These are phyloP conservation scores for Pseudogymnoascus sp. DNA, from an alignment of 2,329 filamentous ascomycete genomes.

Conservation along the genomic window DNA sequence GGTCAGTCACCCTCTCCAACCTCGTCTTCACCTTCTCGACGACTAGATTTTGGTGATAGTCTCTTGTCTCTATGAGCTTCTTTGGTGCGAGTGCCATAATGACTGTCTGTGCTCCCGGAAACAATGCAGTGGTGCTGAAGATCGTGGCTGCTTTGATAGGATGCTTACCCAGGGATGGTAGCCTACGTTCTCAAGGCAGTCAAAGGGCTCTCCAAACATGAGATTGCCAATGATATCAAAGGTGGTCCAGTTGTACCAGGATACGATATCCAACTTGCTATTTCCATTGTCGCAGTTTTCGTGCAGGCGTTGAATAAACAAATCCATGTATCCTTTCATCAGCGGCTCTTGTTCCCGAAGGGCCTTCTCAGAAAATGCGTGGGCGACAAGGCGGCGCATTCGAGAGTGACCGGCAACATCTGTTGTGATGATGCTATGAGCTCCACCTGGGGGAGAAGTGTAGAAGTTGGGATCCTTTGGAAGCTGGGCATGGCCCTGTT, in stretches of 20 bases:
- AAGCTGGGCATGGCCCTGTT: neutral
- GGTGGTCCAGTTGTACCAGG: conserved; percentile 26
- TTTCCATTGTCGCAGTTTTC: neutral
- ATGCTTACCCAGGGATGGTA: conserved; percentile 25
- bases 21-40: conserved; percentile 9
- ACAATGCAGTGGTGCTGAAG: neutral
- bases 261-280: neutral
- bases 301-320: neutral
- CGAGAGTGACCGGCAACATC: conserved; percentile 14
- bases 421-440: neutral
- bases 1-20: neutral
- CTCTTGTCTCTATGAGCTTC: neutral
- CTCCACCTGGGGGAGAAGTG: neutral
- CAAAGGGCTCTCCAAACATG: conserved; percentile 27
- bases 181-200: conserved; percentile 24
- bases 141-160: conserved; percentile 16
- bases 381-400: conserved; percentile 18
- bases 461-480: neutral
- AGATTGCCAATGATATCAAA: conserved; percentile 33
- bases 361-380: conserved; percentile 18
- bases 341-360: conserved; percentile 19
- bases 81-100: neutral
- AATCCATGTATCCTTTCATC: conserved; percentile 11
- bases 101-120: neutral
- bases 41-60: neutral